Evolutionary conservation across 2,329 filamentous ascomycete genomes (phyloP).

Genomic region (Pestalotiopsis sp.): DNA sequence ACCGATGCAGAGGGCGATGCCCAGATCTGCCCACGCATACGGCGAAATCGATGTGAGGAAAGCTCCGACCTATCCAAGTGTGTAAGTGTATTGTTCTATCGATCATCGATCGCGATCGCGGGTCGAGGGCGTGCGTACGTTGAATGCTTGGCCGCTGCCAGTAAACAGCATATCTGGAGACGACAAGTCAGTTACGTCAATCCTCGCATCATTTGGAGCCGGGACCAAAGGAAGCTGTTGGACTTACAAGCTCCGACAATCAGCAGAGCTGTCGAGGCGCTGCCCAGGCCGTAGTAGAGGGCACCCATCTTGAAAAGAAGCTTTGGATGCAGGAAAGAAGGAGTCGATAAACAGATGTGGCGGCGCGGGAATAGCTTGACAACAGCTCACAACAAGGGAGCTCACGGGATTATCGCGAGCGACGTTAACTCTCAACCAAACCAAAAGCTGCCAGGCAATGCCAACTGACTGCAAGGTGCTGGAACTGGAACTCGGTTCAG

Average conservation of each 20-base stretch:
- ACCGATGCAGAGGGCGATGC: conserved; percentile 93
- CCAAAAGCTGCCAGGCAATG: conserved; percentile 10
- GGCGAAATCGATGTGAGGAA: conserved; percentile 95
- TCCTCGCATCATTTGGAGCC: background rate
- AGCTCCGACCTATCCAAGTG: conserved; percentile 71
- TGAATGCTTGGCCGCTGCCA: conserved; percentile 92
- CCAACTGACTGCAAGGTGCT: background rate
- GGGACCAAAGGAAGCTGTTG: background rate
- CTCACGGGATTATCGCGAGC: conserved; percentile 15
- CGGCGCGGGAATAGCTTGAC: conserved; percentile 4
- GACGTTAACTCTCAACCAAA: conserved; percentile 4
- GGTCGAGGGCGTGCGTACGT: conserved; percentile 61
- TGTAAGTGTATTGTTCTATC: conserved; percentile 22
- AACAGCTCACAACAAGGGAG: conserved; percentile 10
- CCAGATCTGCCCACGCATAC: conserved; percentile 88
- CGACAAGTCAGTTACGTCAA: conserved; percentile 12
- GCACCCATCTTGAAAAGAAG: conserved; percentile 15
- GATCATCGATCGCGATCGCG: background rate
- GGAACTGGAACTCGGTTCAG: background rate
- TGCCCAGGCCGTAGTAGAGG: conserved; percentile 18
- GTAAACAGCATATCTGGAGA: conserved; percentile 95
- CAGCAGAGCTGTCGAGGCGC: conserved; percentile 17
- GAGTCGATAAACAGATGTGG: background rate
- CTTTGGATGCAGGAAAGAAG: background rate
- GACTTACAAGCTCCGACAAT: conserved; percentile 19